These are phyloP conservation scores for Echinochloa phyllopogon DNA, from an alignment of 176 grass and related monocot species.

Conservation along the genomic window DNA sequence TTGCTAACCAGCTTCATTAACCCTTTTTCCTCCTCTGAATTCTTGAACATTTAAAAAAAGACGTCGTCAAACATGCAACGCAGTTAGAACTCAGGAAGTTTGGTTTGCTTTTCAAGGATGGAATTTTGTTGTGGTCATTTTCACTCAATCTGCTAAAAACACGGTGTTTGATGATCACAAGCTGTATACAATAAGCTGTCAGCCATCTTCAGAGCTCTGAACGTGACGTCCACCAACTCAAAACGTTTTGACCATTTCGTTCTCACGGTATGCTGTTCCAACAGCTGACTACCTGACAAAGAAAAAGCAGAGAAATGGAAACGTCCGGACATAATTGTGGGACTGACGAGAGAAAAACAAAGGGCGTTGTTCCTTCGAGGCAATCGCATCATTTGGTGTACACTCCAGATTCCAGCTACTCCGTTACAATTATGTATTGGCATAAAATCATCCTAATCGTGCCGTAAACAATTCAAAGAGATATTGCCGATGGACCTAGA, in stretches of 20 bases:
- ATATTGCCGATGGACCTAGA: background rate
- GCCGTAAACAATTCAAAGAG: background rate
- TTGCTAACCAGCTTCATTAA: background rate
- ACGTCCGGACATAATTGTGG: background rate
- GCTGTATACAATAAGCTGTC: background rate
- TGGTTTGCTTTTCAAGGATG: background rate
- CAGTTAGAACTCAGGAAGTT: background rate
- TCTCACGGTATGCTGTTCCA: background rate
- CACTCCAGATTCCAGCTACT: background rate
- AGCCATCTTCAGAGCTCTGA: constrained; percentile 24
- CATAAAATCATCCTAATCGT: background rate
- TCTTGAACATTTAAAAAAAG: background rate
- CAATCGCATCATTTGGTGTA: background rate
- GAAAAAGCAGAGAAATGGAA: background rate
- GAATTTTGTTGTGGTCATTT: constrained; percentile 11
- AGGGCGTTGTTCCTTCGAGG: background rate
- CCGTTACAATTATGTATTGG: background rate
- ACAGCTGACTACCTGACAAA: constrained; percentile 19
- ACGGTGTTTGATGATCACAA: background rate
- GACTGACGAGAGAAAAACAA: background rate
- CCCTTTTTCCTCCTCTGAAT: background rate
- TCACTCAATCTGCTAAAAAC: background rate
- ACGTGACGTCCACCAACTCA: constrained; percentile 38
- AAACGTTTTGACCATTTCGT: constrained; percentile 44
- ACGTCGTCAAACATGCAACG: constrained; percentile 6